Conservation (phyloP, 192 early-diverging fungal genomes). For the Coemansia sp. region DNA sequence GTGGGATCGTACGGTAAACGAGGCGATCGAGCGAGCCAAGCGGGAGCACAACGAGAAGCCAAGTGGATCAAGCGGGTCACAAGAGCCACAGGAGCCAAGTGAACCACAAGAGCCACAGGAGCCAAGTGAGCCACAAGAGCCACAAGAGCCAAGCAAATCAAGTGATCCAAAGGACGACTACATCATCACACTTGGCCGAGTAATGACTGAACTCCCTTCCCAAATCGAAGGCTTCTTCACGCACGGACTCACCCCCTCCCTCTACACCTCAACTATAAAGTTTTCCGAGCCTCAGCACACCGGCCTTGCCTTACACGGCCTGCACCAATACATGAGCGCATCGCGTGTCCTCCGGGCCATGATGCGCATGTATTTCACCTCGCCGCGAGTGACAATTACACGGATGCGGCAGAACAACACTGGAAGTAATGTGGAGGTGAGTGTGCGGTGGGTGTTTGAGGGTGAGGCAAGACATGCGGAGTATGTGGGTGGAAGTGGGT, state of each 20-base stretch:
- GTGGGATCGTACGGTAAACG: conserved; percentile 41
- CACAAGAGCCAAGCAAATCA: background rate
- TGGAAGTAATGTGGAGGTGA: conserved; percentile 16
- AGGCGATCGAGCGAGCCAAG: conserved; percentile 45
- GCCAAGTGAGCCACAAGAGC: background rate
- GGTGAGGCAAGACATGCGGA: conserved; percentile 37
- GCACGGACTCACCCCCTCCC: conserved; percentile 14
- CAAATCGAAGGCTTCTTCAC: conserved; percentile 46
- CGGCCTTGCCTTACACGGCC: conserved; percentile 26
- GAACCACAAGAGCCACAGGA: background rate
- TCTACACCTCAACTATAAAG: conserved; percentile 23
- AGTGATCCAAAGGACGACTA: conserved; percentile 14
- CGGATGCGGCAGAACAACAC: conserved; percentile 26
- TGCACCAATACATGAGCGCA: conserved; percentile 33
- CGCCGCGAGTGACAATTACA: conserved; percentile 22
- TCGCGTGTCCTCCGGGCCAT: conserved; percentile 33
- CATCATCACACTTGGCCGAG: conserved; percentile 32
- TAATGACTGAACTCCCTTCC: conserved; percentile 42
- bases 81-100: background rate
- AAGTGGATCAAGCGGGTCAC: background rate
- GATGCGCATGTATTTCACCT: conserved; percentile 33
- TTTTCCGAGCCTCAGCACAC: conserved; percentile 42
- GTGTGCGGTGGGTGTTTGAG: conserved; percentile 53
- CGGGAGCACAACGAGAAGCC: conserved; percentile 23
- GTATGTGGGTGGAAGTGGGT: conserved; percentile 23